A percentile compares a stretch with the other conserved stretches of the same genome.
These are phyloP conservation scores for Helotiales sp. DNA, from an alignment of 2,329 filamentous ascomycete genomes.

Conservation along the genomic window DNA sequence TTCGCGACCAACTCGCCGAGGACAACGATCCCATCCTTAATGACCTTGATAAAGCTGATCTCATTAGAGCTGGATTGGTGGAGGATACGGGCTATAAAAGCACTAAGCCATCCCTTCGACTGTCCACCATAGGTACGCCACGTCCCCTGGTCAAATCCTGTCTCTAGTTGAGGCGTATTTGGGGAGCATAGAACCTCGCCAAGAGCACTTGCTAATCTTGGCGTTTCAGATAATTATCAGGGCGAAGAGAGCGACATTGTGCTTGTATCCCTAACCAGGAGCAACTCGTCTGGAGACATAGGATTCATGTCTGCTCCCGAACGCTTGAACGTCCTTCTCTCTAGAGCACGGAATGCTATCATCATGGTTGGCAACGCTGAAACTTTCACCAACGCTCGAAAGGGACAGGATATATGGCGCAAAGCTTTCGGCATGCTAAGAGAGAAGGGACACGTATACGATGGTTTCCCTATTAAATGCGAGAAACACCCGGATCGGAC, in stretches of 20 bases:
- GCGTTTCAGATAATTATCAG: conserved; percentile 68
- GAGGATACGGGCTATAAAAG: conserved; percentile 50
- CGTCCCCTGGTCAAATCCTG: not conserved
- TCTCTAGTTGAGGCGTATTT: no score
- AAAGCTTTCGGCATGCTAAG: conserved; percentile 58
- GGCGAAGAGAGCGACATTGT: conserved; percentile 76
- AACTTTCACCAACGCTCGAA: conserved; percentile 62
- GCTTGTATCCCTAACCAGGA: conserved; percentile 65
- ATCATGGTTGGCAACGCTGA: conserved; percentile 70
- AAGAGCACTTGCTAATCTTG: conserved; percentile 3
- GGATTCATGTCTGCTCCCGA: conserved; percentile 69
- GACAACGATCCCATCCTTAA: conserved; percentile 66
- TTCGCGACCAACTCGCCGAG: conserved; percentile 52
- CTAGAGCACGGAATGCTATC: conserved; percentile 63
- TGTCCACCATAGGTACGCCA: conserved; percentile 68
- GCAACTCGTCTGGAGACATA: conserved; percentile 63
- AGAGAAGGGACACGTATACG: conserved; percentile 50
- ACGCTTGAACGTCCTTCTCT: conserved; percentile 69
- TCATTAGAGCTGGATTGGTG: conserved; percentile 63
- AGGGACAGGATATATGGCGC: conserved; percentile 57
- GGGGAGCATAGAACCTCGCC: no score
- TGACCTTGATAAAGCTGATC: conserved; percentile 65
- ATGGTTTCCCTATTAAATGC: conserved; percentile 62
- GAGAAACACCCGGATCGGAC: conserved; percentile 55
- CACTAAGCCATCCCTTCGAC: conserved; percentile 51